These are phyloP conservation scores for Trichomonas gallinae DNA, from an alignment of 208 protist species.

Conservation along the genomic window DNA sequence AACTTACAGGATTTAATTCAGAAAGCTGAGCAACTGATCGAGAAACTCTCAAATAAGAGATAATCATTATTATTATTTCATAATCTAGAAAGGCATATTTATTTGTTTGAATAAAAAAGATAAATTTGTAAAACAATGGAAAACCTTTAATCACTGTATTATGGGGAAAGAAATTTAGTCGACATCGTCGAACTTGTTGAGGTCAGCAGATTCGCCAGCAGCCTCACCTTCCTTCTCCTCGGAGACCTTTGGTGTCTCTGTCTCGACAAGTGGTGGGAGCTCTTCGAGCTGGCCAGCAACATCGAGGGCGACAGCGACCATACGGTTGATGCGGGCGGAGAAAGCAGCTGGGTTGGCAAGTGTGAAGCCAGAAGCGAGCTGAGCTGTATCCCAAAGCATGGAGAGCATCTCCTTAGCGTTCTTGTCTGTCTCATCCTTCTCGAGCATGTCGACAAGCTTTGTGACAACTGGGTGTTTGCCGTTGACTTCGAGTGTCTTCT, in stretches of 20 bases:
- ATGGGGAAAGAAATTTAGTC: background rate
- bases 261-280: slow-evolving; percentile 32
- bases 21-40: background rate
- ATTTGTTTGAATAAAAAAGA: too few relatives aligned
- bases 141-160: background rate
- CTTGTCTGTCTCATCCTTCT: slow-evolving; percentile 74
- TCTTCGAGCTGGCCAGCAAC: slow-evolving; percentile 60
- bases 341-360: slow-evolving; percentile 83
- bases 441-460: slow-evolving; percentile 69
- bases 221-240: slow-evolving; percentile 23
- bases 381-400: slow-evolving; percentile 89
- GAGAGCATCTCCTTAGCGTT: slow-evolving; percentile 88
- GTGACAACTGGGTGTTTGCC: slow-evolving; percentile 80
- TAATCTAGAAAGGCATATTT: too few relatives aligned
- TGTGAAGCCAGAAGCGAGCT: slow-evolving; percentile 88
- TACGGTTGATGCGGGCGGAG: slow-evolving; percentile 81
- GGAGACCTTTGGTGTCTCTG: background rate
- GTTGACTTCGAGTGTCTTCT: slow-evolving; percentile 98
- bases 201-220: background rate
- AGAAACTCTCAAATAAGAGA: background rate
- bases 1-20: background rate
- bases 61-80: too few relatives aligned
- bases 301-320: slow-evolving; percentile 88
- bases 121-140: too few relatives aligned
- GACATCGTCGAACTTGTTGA: slow-evolving; percentile 4